These are phyloP conservation scores for Phellopilus nigrolimitatus DNA, from an alignment of 1,284 basidiomycete genomes.

Conservation along the genomic window DNA sequence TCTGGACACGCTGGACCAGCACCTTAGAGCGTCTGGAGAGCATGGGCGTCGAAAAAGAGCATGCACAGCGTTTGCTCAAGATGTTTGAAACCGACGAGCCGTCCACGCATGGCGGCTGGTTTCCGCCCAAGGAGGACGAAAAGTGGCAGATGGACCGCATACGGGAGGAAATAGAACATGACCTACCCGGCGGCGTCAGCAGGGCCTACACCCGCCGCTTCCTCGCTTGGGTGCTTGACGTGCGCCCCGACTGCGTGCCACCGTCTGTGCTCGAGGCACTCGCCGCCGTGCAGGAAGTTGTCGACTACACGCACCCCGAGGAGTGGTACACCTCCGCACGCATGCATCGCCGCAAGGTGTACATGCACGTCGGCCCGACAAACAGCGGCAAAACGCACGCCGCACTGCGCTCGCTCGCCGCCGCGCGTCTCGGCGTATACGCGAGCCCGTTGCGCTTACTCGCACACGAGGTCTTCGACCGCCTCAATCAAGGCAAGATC, in stretches of 20 bases:
- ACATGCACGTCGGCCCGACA: conserved; percentile 96
- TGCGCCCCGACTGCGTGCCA: conserved; percentile 26
- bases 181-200: conserved; percentile 28
- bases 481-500: conserved; percentile 88
- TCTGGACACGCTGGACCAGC: conserved; percentile 2
- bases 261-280: conserved; percentile 33
- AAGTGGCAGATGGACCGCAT: conserved; percentile 35
- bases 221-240: conserved; percentile 45
- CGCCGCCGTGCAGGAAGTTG: conserved; percentile 33
- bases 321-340: conserved; percentile 41
- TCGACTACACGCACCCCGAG: conserved; percentile 37
- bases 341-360: conserved; percentile 64
- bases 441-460: conserved; percentile 90
- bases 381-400: conserved; percentile 97
- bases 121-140: conserved; percentile 21
- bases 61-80: conserved; percentile 6
- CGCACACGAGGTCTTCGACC: conserved; percentile 93
- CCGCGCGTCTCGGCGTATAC: conserved; percentile 73
- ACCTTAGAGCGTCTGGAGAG: not conserved
- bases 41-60: conserved; percentile 3
- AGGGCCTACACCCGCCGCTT: conserved; percentile 36
- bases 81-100: conserved; percentile 10
- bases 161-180: conserved; percentile 21
- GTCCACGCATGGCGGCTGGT: conserved; percentile 9
- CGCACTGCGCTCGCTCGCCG: conserved; percentile 84